phyloP scores from a whole-genome alignment of 768 basidiomycete species.

The Auricularia sp. region DNA sequence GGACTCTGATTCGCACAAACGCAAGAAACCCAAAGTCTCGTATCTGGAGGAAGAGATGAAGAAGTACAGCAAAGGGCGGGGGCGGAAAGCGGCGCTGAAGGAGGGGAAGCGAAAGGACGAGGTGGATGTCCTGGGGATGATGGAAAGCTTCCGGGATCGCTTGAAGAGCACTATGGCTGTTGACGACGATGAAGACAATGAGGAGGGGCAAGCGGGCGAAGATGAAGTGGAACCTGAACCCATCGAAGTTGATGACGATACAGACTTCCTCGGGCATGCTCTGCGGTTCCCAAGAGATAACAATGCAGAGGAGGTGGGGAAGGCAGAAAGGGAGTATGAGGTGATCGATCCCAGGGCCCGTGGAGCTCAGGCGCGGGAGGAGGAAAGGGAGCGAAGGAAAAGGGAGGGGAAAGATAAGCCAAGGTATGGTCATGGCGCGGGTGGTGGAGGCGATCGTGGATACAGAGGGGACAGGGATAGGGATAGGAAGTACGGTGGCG shows the following conservation, averaged over 20 bases:
- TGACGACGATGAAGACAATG: background rate
- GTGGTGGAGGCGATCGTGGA: too few relatives aligned
- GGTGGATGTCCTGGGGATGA: conserved; percentile 52
- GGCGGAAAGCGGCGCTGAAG: conserved; percentile 38
- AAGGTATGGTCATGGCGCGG: too few relatives aligned
- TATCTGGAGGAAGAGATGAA: conserved; percentile 72
- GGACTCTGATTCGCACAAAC: conserved; percentile 48
- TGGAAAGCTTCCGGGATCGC: conserved; percentile 52
- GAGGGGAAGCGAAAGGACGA: conserved; percentile 59
- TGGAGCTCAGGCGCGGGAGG: conserved; percentile 64
- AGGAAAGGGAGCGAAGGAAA: conserved; percentile 60
- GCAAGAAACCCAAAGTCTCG: conserved; percentile 47
- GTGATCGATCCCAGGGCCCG: conserved; percentile 77
- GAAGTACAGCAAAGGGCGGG: conserved; percentile 56
- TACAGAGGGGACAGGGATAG: too few relatives aligned
- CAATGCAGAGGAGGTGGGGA: conserved; percentile 59
- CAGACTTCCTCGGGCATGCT: conserved; percentile 60
- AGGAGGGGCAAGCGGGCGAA: conserved; percentile 16
- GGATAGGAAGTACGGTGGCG: too few relatives aligned
- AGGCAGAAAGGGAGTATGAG: conserved; percentile 79
- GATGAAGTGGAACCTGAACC: too few relatives aligned
- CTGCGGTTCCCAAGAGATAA: conserved; percentile 74
- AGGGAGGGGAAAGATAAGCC: too few relatives aligned
- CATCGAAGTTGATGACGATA: conserved; percentile 71
- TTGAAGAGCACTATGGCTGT: conserved; percentile 13